Evolutionary conservation across 805 yeast genomes (phyloP).

Genomic region (Pichia thaimueangensis): DNA sequence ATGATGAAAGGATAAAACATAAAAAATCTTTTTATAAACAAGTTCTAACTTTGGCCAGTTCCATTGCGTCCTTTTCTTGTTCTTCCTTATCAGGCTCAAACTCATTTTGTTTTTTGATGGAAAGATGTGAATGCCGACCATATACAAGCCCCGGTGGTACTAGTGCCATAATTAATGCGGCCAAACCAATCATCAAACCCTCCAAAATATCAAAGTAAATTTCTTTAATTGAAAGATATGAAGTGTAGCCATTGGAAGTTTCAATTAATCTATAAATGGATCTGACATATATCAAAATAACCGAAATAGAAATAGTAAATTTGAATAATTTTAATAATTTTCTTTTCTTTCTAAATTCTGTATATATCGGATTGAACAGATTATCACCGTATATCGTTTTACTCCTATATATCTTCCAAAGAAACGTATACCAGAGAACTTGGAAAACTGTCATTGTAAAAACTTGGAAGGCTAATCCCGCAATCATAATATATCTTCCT

Average conservation of each 20-base stretch:
- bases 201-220: conserved; percentile 52
- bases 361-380: conserved; percentile 31
- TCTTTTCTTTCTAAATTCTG: conserved; percentile 28
- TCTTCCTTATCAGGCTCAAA: too few relatives aligned
- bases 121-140: conserved; percentile 7
- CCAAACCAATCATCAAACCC: conserved; percentile 49
- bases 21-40: too few relatives aligned
- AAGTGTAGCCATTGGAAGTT: conserved; percentile 62
- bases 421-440: conserved; percentile 39
- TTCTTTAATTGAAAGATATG: conserved; percentile 54
- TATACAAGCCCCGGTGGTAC: conserved; percentile 59
- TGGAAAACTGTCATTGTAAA: conserved; percentile 56
- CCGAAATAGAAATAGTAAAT: conserved; percentile 37
- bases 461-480: conserved; percentile 71
- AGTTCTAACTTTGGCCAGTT: too few relatives aligned
- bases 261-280: conserved; percentile 69
- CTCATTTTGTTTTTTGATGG: neutral
- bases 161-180: conserved; percentile 39
- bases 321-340: conserved; percentile 38
- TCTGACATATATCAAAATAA: conserved; percentile 51
- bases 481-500: conserved; percentile 50
- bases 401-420: conserved; percentile 30
- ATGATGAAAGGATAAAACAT: too few relatives aligned
- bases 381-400: conserved; percentile 19
- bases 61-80: too few relatives aligned